These are phyloP conservation scores for Paramecium caudatum DNA, from an alignment of 73 alveolate genomes.

Conservation along the genomic window DNA sequence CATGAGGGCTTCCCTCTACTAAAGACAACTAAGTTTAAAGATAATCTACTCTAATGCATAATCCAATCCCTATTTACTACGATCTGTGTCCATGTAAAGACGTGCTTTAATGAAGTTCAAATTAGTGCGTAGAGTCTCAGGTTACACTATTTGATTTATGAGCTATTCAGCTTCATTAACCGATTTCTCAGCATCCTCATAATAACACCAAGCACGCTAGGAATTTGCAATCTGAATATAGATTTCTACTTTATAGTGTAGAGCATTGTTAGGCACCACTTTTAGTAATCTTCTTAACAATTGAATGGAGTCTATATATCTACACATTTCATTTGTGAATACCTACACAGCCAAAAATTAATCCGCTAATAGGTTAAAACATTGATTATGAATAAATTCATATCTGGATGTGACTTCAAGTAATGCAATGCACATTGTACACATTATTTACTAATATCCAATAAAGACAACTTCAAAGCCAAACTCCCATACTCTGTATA, in stretches of 20 bases:
- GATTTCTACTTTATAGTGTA: constrained; percentile 2
- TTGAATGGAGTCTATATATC: constrained; percentile 38
- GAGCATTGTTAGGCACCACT: background rate
- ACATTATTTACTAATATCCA: constrained; percentile 26
- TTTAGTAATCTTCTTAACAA: background rate
- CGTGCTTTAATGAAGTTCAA: constrained; percentile 15
- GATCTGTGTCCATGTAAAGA: constrained; percentile 52
- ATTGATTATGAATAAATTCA: constrained; percentile 14
- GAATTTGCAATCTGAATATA: constrained; percentile 9
- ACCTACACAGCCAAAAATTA: constrained; percentile 51
- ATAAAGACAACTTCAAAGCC: constrained; percentile 32
- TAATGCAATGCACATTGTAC: constrained; percentile 25
- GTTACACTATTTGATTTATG: background rate
- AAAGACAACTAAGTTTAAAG: constrained; percentile 18
- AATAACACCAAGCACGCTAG: constrained; percentile 48
- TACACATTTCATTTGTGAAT: background rate
- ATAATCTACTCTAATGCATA: constrained; percentile 37
- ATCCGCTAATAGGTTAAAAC: constrained; percentile 6
- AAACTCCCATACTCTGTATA: constrained; percentile 40
- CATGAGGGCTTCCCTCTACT: background rate
- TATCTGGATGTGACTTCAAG: background rate
- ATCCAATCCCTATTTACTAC: constrained; percentile 40
- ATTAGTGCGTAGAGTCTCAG: background rate
- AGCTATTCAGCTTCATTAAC: background rate
- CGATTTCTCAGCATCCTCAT: constrained; percentile 10